These are phyloP conservation scores for Haplographium delicatum DNA, from an alignment of 495 filamentous ascomycete genomes.

Conservation along the genomic window DNA sequence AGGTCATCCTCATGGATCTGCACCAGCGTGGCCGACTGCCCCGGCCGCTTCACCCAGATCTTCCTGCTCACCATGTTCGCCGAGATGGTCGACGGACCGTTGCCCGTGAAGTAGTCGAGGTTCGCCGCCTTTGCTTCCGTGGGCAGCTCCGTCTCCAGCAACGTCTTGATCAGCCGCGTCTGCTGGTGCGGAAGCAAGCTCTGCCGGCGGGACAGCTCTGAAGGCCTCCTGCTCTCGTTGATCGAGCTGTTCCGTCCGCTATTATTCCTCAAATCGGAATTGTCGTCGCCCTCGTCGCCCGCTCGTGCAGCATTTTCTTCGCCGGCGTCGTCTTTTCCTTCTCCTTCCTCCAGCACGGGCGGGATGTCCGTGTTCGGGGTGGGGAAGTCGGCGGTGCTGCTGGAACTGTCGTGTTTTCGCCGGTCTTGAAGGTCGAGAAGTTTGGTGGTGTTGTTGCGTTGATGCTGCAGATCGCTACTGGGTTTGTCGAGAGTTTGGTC, in stretches of 20 bases:
- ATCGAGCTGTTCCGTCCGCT: background rate
- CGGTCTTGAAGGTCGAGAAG: conserved; percentile 8
- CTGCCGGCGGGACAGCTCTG: conserved; percentile 26
- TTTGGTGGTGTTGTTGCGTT: conserved; percentile 10
- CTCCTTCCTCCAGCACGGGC: conserved; percentile 11
- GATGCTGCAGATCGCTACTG: background rate
- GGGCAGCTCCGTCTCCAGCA: conserved; percentile 32
- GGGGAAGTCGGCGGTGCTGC: conserved; percentile 20
- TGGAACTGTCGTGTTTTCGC: conserved; percentile 22
- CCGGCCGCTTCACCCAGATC: conserved; percentile 88
- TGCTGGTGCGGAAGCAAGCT: conserved; percentile 44
- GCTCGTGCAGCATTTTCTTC: background rate
- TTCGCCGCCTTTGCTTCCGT: conserved; percentile 30
- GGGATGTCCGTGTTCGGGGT: conserved; percentile 24
- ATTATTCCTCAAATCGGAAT: background rate
- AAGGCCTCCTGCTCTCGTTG: conserved; percentile 4
- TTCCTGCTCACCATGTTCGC: conserved; percentile 49
- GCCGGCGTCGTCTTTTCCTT: background rate
- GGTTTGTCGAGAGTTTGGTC: too few species aligned
- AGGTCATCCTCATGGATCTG: conserved; percentile 81
- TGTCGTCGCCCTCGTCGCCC: background rate
- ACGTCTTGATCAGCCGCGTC: conserved; percentile 40
- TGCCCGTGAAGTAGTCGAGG: conserved; percentile 28
- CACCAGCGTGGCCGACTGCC: conserved; percentile 81
- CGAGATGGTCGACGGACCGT: conserved; percentile 33